These are phyloP conservation scores for Bolboschoenoplectus hybrid DNA, from an alignment of 202 grass and related monocot genomes.

Conservation along the genomic window DNA sequence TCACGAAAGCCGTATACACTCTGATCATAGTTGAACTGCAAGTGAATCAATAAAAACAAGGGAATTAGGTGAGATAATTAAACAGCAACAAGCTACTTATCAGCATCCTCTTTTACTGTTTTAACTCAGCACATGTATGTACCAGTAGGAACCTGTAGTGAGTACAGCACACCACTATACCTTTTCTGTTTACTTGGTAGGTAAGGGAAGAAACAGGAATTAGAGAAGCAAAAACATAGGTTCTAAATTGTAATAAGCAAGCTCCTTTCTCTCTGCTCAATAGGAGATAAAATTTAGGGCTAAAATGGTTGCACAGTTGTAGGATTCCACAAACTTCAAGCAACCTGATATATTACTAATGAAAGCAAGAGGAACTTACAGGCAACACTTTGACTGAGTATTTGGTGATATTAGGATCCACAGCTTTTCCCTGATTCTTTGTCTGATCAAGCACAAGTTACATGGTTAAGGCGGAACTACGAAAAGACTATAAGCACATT, in stretches of 20 bases:
- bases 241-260: neutral
- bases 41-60: neutral
- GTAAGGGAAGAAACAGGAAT: neutral
- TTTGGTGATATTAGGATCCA: constrained; percentile 76
- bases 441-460: constrained; percentile 46
- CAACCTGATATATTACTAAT: constrained; percentile 18
- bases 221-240: neutral
- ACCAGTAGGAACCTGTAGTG: constrained; percentile 21
- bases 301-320: neutral
- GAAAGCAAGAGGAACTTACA: constrained; percentile 55
- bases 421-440: constrained; percentile 56
- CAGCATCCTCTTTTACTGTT: neutral
- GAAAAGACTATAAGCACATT: neutral
- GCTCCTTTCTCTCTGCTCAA: neutral
- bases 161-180: neutral
- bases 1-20: constrained; percentile 82
- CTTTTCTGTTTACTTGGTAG: neutral
- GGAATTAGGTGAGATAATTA: neutral
- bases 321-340: neutral
- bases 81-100: neutral
- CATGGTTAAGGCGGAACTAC: neutral
- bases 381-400: constrained; percentile 84
- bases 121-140: neutral
- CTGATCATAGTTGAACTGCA: constrained; percentile 86
- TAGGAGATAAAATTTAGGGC: neutral